phyloP scores from a whole-genome alignment of 495 filamentous ascomycete genomes.

The Tricharina praecox region DNA sequence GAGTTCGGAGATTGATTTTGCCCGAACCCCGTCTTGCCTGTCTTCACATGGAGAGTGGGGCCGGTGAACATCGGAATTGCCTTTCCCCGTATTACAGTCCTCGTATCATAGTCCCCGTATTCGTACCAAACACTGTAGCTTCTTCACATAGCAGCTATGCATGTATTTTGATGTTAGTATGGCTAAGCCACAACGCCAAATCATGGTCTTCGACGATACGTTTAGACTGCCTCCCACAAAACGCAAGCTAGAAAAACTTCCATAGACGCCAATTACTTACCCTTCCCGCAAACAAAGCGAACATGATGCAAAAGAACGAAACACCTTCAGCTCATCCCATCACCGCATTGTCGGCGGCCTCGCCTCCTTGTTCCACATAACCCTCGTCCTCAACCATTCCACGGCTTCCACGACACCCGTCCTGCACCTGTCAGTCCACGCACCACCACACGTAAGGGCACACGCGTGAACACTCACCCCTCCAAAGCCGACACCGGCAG shows the following conservation, averaged over 20 bases:
- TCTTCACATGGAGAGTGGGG: too few species aligned
- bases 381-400: slow-evolving; percentile 79
- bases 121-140: too few species aligned
- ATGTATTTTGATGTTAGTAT: too few species aligned
- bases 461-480: slow-evolving; percentile 31
- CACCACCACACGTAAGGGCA: background rate
- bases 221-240: background rate
- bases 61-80: too few species aligned
- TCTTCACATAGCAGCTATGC: too few species aligned
- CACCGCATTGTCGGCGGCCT: slow-evolving; percentile 84
- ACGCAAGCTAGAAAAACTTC: background rate
- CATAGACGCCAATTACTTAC: background rate
- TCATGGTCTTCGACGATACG: too few species aligned
- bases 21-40: too few species aligned
- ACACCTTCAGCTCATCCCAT: too few species aligned
- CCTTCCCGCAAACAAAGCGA: background rate
- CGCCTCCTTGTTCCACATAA: slow-evolving; percentile 90
- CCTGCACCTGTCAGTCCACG: slow-evolving; percentile 12
- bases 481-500: slow-evolving; percentile 80
- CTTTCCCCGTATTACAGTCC: too few species aligned
- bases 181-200: too few species aligned
- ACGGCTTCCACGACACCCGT: slow-evolving; percentile 86
- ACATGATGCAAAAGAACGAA: background rate
- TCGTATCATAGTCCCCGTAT: too few species aligned
- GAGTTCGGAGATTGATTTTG: too few species aligned